A percentile compares a stretch with the other conserved stretches of the same genome.
These are phyloP conservation scores for Fraxinus baroniana DNA, from an alignment of 305 asterid genomes.

Conservation along the genomic window DNA sequence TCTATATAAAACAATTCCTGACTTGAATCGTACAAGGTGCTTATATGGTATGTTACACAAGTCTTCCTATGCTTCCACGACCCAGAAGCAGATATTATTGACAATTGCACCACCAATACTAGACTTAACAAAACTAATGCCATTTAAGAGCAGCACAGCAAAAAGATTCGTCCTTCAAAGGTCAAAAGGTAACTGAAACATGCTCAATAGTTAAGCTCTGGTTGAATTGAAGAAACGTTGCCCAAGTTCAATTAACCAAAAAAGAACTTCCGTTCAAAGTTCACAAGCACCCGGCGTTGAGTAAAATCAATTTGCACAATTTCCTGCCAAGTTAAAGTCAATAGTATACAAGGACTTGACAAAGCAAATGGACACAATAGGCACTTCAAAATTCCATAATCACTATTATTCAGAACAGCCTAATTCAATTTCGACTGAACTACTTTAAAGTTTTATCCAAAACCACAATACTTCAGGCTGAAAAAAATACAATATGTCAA, in stretches of 20 bases:
- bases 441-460: not conserved
- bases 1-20: constrained; percentile 53
- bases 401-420: constrained; percentile 8
- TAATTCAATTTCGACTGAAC: not conserved
- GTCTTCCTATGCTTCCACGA: constrained; percentile 34
- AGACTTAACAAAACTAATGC: constrained; percentile 33
- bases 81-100: constrained; percentile 41
- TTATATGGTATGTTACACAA: constrained; percentile 54
- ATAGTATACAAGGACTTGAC: constrained; percentile 16
- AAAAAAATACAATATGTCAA: not conserved
- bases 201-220: constrained; percentile 30
- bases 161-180: constrained; percentile 30
- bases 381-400: not conserved
- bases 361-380: constrained; percentile 7
- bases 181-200: constrained; percentile 30
- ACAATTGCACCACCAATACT: constrained; percentile 43
- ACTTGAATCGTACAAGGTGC: constrained; percentile 37
- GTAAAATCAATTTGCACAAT: constrained; percentile 24
- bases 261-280: constrained; percentile 13
- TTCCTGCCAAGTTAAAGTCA: constrained; percentile 24
- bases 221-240: constrained; percentile 24
- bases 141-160: constrained; percentile 36
- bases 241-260: constrained; percentile 7
- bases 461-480: not conserved
- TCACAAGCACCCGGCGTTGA: constrained; percentile 23